A percentile compares a stretch with the other conserved stretches of the same genome.
Conservation (phyloP, 2,329 filamentous ascomycete species). For the Ascochyta clinopodiicola region DNA sequence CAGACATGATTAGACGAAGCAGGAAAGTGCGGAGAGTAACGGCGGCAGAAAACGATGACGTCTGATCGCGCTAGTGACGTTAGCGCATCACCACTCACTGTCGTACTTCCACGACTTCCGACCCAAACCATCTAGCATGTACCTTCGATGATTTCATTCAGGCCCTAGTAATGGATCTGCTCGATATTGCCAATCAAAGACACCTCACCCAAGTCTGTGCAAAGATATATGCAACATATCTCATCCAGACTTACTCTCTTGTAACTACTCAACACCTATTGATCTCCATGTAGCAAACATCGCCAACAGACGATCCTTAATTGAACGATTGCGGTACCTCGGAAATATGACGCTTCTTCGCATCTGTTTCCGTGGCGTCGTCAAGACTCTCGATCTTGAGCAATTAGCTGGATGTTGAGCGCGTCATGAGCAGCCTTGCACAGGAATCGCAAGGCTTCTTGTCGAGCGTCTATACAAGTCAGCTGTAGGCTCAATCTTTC, state of each 20-base stretch:
- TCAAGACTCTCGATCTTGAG: neutral
- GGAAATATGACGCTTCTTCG: neutral
- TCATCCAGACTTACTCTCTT: neutral
- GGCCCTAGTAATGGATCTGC: too few species aligned
- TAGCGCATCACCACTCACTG: neutral
- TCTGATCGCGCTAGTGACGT: too few species aligned
- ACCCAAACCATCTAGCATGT: too few species aligned
- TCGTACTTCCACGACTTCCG: neutral
- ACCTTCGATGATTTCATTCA: too few species aligned
- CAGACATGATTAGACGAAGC: too few species aligned
- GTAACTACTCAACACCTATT: neutral
- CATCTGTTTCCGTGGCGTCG: neutral
- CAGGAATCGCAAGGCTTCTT: neutral
- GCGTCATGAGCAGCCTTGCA: neutral
- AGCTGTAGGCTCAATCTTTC: too few species aligned
- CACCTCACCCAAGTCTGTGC: too few species aligned
- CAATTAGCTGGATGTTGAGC: neutral
- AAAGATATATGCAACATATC: too few species aligned
- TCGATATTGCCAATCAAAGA: too few species aligned
- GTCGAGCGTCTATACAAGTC: neutral
- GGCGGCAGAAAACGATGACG: too few species aligned
- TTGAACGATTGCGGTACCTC: neutral
- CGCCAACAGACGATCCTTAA: neutral
- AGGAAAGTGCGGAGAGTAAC: too few species aligned
- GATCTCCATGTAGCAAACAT: neutral